Evolutionary conservation across 441 rosid species (phyloP), one percentile per base, ranked within the genome.

Genomic region (Populus trichocarpa): DNA sequence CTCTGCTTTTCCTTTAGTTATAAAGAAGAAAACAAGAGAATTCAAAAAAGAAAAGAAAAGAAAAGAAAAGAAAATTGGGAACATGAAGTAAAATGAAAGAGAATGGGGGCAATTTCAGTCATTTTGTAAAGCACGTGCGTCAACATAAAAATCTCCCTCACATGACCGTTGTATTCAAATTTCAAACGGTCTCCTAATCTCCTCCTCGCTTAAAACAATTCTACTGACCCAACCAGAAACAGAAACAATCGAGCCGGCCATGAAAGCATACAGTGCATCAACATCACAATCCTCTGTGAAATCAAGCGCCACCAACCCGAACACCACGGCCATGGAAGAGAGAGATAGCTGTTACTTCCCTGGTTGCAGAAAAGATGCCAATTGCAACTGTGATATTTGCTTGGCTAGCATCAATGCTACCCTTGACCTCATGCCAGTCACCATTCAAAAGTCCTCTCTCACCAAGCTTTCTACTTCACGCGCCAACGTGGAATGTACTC

Each of bases 271-370:
- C 33, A 35, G 59, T 28, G 46, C 75, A 25, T 46, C 74, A 10
- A 10, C 69, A 8, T 1, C 78, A 0, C 38, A 79, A 13, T 83
- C 90, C 13, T 87, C 90, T 5, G 81, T 61, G 78, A 88, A 86
- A 84, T 91, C 97, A 67, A 84, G 46, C 86, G 75, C 84, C 61
- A 71, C 84, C 53, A 35, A 74, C 59, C 16, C 79, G 5, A 69
- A 77, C 63, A 16, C 77, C 63, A n/a, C 78, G 18, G 53, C 75
- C 20, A 74, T 80, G 77, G 93, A 87, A 30, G 95, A 91, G 1
- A 84, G 90, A 77, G 94, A 89, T 84, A 90, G 93, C 85, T 89
- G 89, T 83, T 96, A 96, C 87, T 94, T 81, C 83, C 99, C 97
- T 1, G 90, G 93, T 30, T 96, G 99, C 86, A 85, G 86, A 53